Percentiles rank a stretch among this genome's conserved stretches.
phyloP scores from a whole-genome alignment of 306 rosid species.

The Dicorynia guianensis region DNA sequence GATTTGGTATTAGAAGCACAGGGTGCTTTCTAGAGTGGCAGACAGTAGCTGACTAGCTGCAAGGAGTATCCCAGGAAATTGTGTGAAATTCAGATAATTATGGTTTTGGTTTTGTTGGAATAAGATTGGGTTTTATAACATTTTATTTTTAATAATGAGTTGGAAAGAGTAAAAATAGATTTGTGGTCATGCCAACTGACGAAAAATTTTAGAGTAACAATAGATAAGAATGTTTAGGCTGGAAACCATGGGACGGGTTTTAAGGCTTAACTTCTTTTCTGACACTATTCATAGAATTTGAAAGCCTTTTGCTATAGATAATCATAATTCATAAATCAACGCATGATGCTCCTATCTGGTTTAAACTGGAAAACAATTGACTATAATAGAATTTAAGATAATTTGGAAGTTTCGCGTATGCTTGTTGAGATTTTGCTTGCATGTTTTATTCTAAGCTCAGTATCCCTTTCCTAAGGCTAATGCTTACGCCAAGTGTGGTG shows the following conservation, averaged over 20 bases:
- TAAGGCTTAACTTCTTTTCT: too few relatives aligned
- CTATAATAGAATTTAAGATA: neutral
- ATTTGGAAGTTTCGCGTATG: slow-evolving; percentile 18
- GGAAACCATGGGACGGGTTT: slow-evolving; percentile 7
- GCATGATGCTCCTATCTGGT: neutral
- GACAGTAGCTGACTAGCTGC: neutral
- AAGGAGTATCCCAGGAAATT: slow-evolving; percentile 3
- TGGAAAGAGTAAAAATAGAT: slow-evolving; percentile 18
- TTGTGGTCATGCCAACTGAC: neutral
- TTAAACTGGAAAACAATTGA: neutral
- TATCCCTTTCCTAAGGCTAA: slow-evolving; percentile 28
- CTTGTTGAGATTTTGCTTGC: slow-evolving; percentile 23
- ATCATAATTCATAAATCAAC: neutral
- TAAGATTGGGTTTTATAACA: slow-evolving; percentile 21
- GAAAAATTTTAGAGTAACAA: slow-evolving; percentile 3
- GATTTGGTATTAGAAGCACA: slow-evolving; percentile 16
- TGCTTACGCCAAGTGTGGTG: slow-evolving; percentile 9
- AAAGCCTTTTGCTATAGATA: neutral
- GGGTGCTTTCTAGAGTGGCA: slow-evolving; percentile 8
- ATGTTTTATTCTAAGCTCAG: slow-evolving; percentile 27
- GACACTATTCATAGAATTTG: neutral
- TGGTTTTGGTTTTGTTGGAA: slow-evolving; percentile 29
- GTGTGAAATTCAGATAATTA: slow-evolving; percentile 8
- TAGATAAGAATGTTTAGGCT: slow-evolving; percentile 12
- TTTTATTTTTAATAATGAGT: slow-evolving; percentile 9